These are phyloP conservation scores for Triticum dicoccoides DNA, from an alignment of 176 grass and related monocot genomes.

Conservation along the genomic window DNA sequence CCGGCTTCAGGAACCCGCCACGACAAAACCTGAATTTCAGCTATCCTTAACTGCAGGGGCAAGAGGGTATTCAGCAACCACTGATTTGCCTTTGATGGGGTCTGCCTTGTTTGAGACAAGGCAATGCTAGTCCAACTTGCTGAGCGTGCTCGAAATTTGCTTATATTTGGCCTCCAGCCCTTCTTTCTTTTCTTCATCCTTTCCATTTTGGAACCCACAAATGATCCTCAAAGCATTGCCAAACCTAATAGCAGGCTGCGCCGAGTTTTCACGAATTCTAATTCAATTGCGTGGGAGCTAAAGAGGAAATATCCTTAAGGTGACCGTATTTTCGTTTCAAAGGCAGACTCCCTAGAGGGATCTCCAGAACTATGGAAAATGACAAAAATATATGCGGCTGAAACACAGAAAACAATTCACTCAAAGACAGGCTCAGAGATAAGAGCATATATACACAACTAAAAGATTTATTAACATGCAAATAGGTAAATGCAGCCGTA, in stretches of 20 bases:
- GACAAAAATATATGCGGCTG: background rate
- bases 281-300: background rate
- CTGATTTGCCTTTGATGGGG: no score
- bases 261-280: background rate
- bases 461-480: background rate
- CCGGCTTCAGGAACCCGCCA: no score
- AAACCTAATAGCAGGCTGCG: background rate
- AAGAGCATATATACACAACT: background rate
- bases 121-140: no score
- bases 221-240: background rate
- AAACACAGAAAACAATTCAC: background rate
- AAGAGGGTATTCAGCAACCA: no score
- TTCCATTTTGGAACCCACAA: constrained; percentile 6
- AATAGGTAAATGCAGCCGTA: background rate
- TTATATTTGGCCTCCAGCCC: background rate
- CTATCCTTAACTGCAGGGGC: no score
- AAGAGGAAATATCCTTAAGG: background rate
- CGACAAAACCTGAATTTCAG: no score
- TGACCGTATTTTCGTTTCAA: background rate
- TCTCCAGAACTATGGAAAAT: no score
- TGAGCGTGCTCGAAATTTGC: constrained; percentile 7
- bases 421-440: background rate
- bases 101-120: no score
- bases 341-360: no score
- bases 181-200: background rate